A percentile compares a stretch with the other conserved stretches of the same genome.
Evolutionary conservation across 1,284 basidiomycete genomes (phyloP).

Genomic region (Microbotryomycetes sp.): DNA sequence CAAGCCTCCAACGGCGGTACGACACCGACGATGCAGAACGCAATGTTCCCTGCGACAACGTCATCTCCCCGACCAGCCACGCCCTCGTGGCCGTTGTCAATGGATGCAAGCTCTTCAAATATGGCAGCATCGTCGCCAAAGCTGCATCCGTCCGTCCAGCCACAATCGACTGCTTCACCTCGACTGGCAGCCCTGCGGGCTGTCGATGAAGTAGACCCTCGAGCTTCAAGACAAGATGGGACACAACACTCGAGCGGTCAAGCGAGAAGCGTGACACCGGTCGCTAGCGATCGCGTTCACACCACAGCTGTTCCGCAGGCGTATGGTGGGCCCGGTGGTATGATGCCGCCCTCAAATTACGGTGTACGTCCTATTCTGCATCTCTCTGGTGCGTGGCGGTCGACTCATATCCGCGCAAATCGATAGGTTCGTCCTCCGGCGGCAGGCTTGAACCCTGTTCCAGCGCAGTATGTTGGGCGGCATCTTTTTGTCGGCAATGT

Average conservation of each 20-base stretch:
- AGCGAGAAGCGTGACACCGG: not conserved
- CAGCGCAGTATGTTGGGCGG: slow-evolving; percentile 22
- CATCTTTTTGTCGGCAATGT: slow-evolving; percentile 78
- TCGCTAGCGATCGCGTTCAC: not conserved
- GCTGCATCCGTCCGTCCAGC: too few species aligned
- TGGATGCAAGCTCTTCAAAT: too few species aligned
- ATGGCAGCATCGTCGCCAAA: too few species aligned
- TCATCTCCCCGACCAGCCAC: not conserved
- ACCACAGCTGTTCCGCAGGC: not conserved
- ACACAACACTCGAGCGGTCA: too few species aligned
- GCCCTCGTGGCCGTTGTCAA: not conserved
- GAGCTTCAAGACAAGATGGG: too few species aligned
- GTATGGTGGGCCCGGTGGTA: too few species aligned
- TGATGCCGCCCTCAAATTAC: too few species aligned
- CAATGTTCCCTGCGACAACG: not conserved
- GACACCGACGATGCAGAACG: not conserved
- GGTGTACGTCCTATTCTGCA: too few species aligned
- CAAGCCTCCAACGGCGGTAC: not conserved
- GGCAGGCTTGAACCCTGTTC: not conserved
- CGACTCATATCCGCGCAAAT: too few species aligned
- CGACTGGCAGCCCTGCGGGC: not conserved
- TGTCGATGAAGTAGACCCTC: not conserved
- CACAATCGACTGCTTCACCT: not conserved
- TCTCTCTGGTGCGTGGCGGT: too few species aligned
- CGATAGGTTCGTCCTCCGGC: not conserved